These are phyloP conservation scores for Cryphonectria japonica DNA, from an alignment of 2,329 filamentous ascomycete genomes.

Conservation along the genomic window DNA sequence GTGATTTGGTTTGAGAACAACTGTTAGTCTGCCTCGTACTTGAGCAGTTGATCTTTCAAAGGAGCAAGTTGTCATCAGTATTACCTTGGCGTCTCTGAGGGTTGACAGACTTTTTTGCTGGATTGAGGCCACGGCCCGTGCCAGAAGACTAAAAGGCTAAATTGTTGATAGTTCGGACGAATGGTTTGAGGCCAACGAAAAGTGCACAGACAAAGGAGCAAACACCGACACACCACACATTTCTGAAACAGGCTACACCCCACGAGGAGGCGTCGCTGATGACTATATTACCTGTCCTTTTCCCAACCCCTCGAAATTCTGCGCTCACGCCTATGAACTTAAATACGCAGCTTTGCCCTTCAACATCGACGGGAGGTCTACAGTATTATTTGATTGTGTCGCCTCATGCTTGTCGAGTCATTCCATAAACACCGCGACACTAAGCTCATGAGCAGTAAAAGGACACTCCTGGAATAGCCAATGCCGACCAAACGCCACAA, in stretches of 20 bases:
- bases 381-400: not conserved
- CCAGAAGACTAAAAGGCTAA: not conserved
- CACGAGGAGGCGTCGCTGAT: not conserved
- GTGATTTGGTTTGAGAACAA: not conserved
- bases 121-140: not conserved
- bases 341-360: not conserved
- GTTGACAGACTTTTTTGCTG: not conserved
- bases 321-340: not conserved
- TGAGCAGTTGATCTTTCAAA: not conserved
- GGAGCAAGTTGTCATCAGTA: not conserved
- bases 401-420: not conserved
- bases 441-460: not conserved
- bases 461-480: not conserved
- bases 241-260: constrained; percentile 9
- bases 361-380: not conserved
- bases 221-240: constrained; percentile 7
- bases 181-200: not conserved
- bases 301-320: not conserved
- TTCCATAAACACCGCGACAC: not conserved
- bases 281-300: not conserved
- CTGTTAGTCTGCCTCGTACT: not conserved
- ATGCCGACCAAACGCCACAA: not conserved
- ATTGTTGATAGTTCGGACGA: constrained; percentile 2
- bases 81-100: not conserved
- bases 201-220: constrained; percentile 9